Conservation (phyloP, 352 stramenopile genomes). For the Globisporangium sylvaticum region DNA sequence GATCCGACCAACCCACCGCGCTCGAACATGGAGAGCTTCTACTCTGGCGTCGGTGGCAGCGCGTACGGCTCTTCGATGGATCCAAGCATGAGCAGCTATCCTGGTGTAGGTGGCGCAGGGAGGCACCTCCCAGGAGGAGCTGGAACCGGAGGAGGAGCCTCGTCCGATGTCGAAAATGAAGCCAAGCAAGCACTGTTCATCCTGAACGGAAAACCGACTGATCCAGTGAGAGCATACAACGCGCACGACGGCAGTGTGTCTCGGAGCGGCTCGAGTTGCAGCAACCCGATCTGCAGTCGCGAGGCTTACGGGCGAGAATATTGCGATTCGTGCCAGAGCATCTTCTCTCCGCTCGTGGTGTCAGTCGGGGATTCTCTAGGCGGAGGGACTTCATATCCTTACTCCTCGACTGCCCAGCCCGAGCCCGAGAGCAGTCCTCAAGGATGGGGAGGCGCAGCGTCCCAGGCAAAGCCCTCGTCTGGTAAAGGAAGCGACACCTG, state of each 20-base stretch:
- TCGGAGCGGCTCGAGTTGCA: conserved; percentile 23
- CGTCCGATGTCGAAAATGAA: conserved; percentile 23
- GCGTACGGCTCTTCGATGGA: conserved; percentile 5
- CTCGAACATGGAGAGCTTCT: conserved; percentile 10
- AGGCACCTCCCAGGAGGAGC: not conserved
- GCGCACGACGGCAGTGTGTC: conserved; percentile 17
- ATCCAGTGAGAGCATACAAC: conserved; percentile 7
- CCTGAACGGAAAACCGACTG: conserved; percentile 19
- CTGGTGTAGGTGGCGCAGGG: not conserved
- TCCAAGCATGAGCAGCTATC: not conserved
- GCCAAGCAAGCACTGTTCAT: conserved; percentile 24
- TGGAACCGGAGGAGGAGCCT: not conserved
- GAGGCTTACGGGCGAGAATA: conserved; percentile 54
- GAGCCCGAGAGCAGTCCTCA: conserved; percentile 20
- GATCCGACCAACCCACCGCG: not conserved
- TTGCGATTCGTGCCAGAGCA: conserved; percentile 53
- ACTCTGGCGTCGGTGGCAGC: not conserved
- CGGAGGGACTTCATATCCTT: conserved; percentile 19
- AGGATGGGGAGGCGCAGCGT: conserved; percentile 14
- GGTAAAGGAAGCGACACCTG: conserved; percentile 24
- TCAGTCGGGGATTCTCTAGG: conserved; percentile 29
- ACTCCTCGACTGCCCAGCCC: conserved; percentile 17
- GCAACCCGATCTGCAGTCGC: conserved; percentile 52
- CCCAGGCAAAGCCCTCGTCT: conserved; percentile 10
- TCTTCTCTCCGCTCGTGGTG: conserved; percentile 52